A percentile compares a stretch with the other conserved stretches of the same genome.
Conservation (phyloP, 1,284 basidiomycete species). For the Trichosporon coremiiforme region DNA sequence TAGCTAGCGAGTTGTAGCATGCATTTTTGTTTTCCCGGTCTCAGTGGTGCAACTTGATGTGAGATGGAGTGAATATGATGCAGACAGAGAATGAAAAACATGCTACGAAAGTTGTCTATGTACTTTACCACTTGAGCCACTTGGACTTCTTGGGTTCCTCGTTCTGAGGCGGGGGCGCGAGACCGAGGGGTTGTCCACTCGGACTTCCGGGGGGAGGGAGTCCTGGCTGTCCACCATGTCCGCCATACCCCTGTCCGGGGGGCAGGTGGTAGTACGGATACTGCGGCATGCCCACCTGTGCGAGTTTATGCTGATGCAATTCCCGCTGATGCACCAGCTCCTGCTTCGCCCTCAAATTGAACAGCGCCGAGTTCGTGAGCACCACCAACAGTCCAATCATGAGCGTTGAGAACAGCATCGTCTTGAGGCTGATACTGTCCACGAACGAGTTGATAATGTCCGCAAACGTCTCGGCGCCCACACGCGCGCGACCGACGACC, state of each 20-base stretch:
- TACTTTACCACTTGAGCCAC: conserved; percentile 10
- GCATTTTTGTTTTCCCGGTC: conserved; percentile 11
- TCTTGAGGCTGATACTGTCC: conserved; percentile 96
- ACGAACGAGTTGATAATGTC: conserved; percentile 96
- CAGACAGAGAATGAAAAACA: background rate
- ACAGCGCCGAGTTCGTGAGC: conserved; percentile 79
- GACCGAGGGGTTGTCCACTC: background rate
- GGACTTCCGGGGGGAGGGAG: background rate
- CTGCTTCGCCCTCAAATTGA: conserved; percentile 50
- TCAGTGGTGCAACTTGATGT: background rate
- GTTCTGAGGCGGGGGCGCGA: background rate
- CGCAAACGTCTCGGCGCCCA: conserved; percentile 91
- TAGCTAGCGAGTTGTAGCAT: conserved; percentile 24
- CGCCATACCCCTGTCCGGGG: background rate
- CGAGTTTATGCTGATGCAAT: background rate
- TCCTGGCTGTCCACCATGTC: background rate
- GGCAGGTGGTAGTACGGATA: conserved; percentile 4
- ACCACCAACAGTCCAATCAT: conserved; percentile 77
- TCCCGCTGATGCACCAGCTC: conserved; percentile 40
- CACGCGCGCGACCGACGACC: conserved; percentile 80
- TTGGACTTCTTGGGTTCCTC: conserved; percentile 15
- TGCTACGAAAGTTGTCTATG: background rate
- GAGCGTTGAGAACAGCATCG: conserved; percentile 80
- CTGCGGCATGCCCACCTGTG: background rate
- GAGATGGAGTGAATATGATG: background rate